Evolutionary conservation across 2,329 filamentous ascomycete species (phyloP).

Genomic region (Blastomyces percursus): DNA sequence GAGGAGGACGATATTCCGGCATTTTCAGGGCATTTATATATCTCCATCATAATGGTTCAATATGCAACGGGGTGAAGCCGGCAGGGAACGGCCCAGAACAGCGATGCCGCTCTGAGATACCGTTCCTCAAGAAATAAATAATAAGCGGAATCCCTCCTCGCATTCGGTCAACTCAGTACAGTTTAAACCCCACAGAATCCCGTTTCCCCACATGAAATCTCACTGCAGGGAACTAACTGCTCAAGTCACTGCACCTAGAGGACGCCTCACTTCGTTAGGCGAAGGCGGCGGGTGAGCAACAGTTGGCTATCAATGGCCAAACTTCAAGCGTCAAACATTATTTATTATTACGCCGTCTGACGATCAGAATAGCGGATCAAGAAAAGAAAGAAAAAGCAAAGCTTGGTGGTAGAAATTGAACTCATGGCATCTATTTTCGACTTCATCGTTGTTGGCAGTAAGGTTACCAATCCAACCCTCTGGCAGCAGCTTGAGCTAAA

Average conservation of each 20-base stretch:
- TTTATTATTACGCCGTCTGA: no score
- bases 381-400: neutral
- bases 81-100: neutral
- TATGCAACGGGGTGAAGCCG: neutral
- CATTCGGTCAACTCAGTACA: neutral
- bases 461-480: conserved; percentile 6
- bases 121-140: neutral
- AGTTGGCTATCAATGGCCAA: neutral
- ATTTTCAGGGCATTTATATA: no score
- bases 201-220: neutral
- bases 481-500: neutral
- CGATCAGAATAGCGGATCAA: neutral
- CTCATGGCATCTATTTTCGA: conserved; percentile 16
- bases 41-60: neutral
- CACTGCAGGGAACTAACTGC: neutral
- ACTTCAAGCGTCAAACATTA: neutral
- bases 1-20: neutral
- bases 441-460: conserved; percentile 35
- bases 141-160: neutral
- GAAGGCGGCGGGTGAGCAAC: neutral
- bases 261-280: neutral
- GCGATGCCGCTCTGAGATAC: neutral
- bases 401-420: neutral
- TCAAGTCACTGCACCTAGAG: neutral
- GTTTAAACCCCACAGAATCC: neutral